Conservation (phyloP, 495 filamentous ascomycete species). For the Aspergillus incahuasiensis region DNA sequence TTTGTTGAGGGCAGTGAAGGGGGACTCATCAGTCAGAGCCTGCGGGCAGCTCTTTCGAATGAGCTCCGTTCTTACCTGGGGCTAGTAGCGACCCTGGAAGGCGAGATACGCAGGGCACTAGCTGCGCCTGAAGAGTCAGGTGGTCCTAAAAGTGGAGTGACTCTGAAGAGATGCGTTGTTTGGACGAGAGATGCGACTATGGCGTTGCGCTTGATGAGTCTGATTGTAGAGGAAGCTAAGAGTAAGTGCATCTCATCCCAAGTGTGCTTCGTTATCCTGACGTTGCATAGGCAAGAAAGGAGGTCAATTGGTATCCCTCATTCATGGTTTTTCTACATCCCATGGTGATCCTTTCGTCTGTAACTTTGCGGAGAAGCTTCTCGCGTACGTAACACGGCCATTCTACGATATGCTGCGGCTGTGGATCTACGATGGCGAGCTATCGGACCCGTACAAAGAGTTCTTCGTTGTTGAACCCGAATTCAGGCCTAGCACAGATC, state of each 20-base stretch:
- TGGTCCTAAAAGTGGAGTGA: constrained; percentile 85
- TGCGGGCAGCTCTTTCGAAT: constrained; percentile 80
- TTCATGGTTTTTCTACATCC: constrained; percentile 87
- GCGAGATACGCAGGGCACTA: constrained; percentile 78
- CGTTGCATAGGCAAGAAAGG: constrained; percentile 63
- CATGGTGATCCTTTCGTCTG: constrained; percentile 95
- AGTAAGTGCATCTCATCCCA: constrained; percentile 40
- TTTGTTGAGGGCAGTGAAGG: constrained; percentile 74
- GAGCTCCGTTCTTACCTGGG: constrained; percentile 88
- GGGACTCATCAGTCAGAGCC: constrained; percentile 81
- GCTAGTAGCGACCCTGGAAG: constrained; percentile 89
- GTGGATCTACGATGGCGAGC: constrained; percentile 98
- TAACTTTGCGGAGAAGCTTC: constrained; percentile 87
- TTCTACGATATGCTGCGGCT: constrained; percentile 95
- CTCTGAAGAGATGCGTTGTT: constrained; percentile 89
- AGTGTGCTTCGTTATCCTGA: constrained; percentile 16
- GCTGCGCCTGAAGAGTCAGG: constrained; percentile 61
- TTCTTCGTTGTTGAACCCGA: constrained; percentile 89
- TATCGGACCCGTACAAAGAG: constrained; percentile 91
- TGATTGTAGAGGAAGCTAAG: constrained; percentile 87
- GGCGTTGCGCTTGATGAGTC: constrained; percentile 87
- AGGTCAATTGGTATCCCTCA: constrained; percentile 88
- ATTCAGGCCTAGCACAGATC: constrained; percentile 41
- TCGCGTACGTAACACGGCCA: constrained; percentile 86
- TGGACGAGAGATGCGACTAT: constrained; percentile 98